Evolutionary conservation across 495 filamentous ascomycete species (phyloP).

Genomic region (Parachaetomium inaequale): DNA sequence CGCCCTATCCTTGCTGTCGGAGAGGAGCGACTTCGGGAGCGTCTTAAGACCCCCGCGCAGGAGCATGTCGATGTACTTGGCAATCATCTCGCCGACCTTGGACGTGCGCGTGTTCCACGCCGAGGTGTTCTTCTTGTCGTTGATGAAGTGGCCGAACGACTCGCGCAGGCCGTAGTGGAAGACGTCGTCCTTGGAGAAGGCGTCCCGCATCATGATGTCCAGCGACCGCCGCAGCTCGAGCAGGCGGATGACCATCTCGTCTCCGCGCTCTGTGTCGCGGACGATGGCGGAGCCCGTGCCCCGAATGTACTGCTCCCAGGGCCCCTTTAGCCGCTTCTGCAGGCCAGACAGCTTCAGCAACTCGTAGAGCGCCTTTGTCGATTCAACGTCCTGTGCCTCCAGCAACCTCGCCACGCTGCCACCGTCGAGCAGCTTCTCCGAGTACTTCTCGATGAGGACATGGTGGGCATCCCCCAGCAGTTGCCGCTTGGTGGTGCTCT

Average conservation of each 20-base stretch:
- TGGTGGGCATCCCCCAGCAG: slow-evolving; percentile 67
- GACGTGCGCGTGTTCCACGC: slow-evolving; percentile 76
- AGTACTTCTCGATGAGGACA: slow-evolving; percentile 59
- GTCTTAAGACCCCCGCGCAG: slow-evolving; percentile 83
- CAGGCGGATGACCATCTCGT: slow-evolving; percentile 83
- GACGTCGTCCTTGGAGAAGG: slow-evolving; percentile 70
- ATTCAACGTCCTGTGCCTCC: slow-evolving; percentile 57
- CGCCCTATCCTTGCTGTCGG: slow-evolving; percentile 48
- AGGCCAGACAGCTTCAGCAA: slow-evolving; percentile 65
- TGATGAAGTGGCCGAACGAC: slow-evolving; percentile 86
- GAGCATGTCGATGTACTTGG: slow-evolving; percentile 90
- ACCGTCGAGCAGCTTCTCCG: slow-evolving; percentile 57
- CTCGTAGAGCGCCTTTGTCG: slow-evolving; percentile 71
- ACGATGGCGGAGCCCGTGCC: slow-evolving; percentile 74
- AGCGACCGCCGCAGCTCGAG: slow-evolving; percentile 78
- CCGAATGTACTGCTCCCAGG: slow-evolving; percentile 77
- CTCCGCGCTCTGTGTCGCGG: slow-evolving; percentile 68
- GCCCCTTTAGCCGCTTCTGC: slow-evolving; percentile 58
- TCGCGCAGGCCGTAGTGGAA: slow-evolving; percentile 76
- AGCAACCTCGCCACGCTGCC: slow-evolving; percentile 66
- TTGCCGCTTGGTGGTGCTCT: slow-evolving; percentile 72
- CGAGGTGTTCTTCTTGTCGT: slow-evolving; percentile 65
- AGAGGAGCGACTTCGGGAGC: slow-evolving; percentile 57
- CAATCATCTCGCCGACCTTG: slow-evolving; percentile 97
- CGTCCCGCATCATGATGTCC: slow-evolving; percentile 65